Percentiles rank a stretch among this genome's conserved stretches.
These are phyloP conservation scores for Gypsophila paniculata DNA, from an alignment of 179 eudicot genomes.

Conservation along the genomic window DNA sequence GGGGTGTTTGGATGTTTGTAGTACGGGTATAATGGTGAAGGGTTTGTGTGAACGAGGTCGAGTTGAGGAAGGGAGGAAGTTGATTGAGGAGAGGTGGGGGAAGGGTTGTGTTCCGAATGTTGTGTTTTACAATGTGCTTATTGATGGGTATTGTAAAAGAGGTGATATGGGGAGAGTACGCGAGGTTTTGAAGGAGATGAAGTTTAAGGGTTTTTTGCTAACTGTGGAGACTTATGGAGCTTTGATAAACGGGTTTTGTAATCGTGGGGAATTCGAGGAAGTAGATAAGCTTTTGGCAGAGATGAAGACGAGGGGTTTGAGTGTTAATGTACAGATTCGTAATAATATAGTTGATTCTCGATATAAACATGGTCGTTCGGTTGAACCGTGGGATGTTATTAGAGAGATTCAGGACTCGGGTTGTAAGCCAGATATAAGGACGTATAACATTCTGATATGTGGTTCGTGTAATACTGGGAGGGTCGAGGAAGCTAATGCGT, in stretches of 20 bases:
- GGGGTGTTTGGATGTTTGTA: slow-evolving; percentile 59
- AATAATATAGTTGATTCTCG: slow-evolving; percentile 62
- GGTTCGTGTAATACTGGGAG: slow-evolving; percentile 55
- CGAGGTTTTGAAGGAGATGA: slow-evolving; percentile 51
- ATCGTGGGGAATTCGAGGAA: slow-evolving; percentile 47
- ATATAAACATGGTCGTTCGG: slow-evolving; percentile 44
- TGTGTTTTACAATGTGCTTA: slow-evolving; percentile 70
- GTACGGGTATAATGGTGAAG: slow-evolving; percentile 64
- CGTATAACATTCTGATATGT: slow-evolving; percentile 60
- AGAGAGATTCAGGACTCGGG: slow-evolving; percentile 48
- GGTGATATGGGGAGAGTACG: slow-evolving; percentile 52
- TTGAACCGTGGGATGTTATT: slow-evolving; percentile 45
- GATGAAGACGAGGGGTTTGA: slow-evolving; percentile 64
- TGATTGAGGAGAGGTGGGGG: slow-evolving; percentile 86
- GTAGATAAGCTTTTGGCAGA: slow-evolving; percentile 60
- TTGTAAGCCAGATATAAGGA: slow-evolving; percentile 65
- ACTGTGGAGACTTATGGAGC: slow-evolving; percentile 77
- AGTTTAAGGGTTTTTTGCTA: slow-evolving; percentile 62
- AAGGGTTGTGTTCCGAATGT: slow-evolving; percentile 71
- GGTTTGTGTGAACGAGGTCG: slow-evolving; percentile 70
- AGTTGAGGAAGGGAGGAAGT: slow-evolving; percentile 63
- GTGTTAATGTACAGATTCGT: slow-evolving; percentile 47
- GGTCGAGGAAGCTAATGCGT: slow-evolving; percentile 51
- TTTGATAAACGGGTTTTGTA: slow-evolving; percentile 62
- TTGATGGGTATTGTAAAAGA: slow-evolving; percentile 74